phyloP scores from a whole-genome alignment of 1,139 yeast genomes.

The Nakaseomyces delphensis region DNA sequence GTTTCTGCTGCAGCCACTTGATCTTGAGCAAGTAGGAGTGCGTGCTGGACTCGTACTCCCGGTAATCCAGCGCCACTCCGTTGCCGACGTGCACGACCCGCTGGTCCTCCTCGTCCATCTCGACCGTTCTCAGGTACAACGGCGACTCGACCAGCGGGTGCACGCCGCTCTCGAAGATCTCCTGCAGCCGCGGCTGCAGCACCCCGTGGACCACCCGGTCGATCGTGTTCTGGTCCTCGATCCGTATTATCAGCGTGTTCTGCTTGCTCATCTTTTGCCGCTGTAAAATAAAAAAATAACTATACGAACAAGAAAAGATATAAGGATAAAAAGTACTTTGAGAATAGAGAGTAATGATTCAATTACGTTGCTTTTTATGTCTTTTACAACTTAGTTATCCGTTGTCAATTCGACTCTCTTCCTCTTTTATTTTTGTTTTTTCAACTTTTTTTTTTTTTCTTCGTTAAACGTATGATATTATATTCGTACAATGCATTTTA shows the following conservation, averaged over 20 bases:
- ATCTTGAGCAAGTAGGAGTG: slow-evolving; percentile 2
- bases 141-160: background rate
- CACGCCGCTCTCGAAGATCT: background rate
- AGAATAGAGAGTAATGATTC: background rate
- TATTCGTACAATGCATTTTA: background rate
- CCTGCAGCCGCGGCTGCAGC: background rate
- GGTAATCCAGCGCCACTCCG: slow-evolving; percentile 2
- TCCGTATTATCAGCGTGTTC: slow-evolving; percentile 5
- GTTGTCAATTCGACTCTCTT: background rate
- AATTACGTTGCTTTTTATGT: background rate
- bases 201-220: slow-evolving; percentile 2
- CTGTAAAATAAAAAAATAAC: too few relatives aligned
- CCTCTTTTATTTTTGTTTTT: background rate
- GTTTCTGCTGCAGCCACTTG: slow-evolving; percentile 2
- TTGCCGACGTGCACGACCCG: slow-evolving; percentile 1
- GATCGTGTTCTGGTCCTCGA: slow-evolving; percentile 1
- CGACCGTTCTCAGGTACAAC: slow-evolving; percentile 1
- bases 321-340: background rate
- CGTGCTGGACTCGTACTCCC: slow-evolving; percentile 5
- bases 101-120: slow-evolving; percentile 4
- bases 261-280: slow-evolving; percentile 5
- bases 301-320: too few relatives aligned
- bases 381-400: background rate
- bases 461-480: background rate
- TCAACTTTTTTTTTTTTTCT: background rate